phyloP scores from a whole-genome alignment of 2,329 filamentous ascomycete genomes.

The Xylaria digitata region DNA sequence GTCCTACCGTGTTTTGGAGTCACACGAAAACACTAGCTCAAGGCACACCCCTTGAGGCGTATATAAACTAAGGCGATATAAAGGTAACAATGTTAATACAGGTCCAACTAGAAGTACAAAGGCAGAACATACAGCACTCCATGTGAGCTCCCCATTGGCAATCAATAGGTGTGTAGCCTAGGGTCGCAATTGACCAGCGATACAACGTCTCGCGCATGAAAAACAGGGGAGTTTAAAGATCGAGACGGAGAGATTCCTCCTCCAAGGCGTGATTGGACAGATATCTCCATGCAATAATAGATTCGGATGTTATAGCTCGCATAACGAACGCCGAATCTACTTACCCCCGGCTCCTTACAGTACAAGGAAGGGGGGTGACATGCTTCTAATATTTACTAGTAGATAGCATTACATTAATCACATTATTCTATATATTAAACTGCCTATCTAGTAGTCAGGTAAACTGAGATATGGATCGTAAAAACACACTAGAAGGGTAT shows the following conservation, averaged over 20 bases:
- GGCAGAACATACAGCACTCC: background rate
- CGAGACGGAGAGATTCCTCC: slow-evolving; percentile 1
- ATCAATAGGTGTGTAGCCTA: background rate
- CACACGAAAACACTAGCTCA: slow-evolving; percentile 1
- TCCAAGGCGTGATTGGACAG: slow-evolving; percentile 23
- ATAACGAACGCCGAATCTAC: slow-evolving; percentile 10
- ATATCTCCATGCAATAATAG: slow-evolving; percentile 4
- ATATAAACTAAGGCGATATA: slow-evolving; percentile 7
- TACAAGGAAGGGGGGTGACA: background rate
- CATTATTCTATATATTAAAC: slow-evolving; percentile 2
- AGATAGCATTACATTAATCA: slow-evolving; percentile 9
- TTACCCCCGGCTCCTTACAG: background rate
- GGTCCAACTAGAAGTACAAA: slow-evolving; percentile 1
- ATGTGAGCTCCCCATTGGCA: background rate
- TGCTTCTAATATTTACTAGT: no score
- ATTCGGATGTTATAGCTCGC: slow-evolving; percentile 14
- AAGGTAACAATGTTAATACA: background rate
- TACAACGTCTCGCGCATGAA: slow-evolving; percentile 21
- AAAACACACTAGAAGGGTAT: background rate
- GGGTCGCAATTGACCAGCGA: slow-evolving; percentile 1
- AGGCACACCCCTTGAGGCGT: slow-evolving; percentile 4
- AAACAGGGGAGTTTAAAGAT: background rate
- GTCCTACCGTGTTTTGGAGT: background rate
- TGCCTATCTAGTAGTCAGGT: slow-evolving; percentile 9
- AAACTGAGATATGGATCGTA: background rate